Conservation (phyloP, 768 basidiomycete species). For the Cystofilobasidium ferigula region DNA sequence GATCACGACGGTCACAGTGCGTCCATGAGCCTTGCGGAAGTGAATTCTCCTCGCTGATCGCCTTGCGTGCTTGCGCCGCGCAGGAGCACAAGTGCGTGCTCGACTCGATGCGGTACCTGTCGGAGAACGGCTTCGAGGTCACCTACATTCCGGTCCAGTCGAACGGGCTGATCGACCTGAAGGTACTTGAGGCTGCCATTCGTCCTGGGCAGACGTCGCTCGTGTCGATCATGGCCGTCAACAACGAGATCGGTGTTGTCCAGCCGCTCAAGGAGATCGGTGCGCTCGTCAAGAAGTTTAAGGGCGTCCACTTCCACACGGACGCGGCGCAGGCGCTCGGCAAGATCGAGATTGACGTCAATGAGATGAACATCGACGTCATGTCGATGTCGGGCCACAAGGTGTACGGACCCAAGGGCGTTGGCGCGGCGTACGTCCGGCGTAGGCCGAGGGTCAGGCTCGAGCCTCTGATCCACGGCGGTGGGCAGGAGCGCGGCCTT, state of each 20-base stretch:
- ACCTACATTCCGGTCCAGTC: constrained; percentile 90
- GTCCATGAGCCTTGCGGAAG: too few relatives aligned
- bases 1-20: constrained; percentile 85
- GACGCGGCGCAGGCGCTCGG: constrained; percentile 93
- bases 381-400: constrained; percentile 97
- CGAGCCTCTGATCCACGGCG: constrained; percentile 89
- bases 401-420: constrained; percentile 92
- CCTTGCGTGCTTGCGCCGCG: background rate
- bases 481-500: constrained; percentile 92
- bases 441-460: constrained; percentile 81
- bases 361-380: constrained; percentile 87
- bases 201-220: constrained; percentile 67
- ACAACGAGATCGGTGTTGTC: constrained; percentile 98
- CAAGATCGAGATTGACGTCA: constrained; percentile 83
- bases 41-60: too few relatives aligned
- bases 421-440: constrained; percentile 89
- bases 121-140: constrained; percentile 93
- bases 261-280: constrained; percentile 96
- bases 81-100: constrained; percentile 99
- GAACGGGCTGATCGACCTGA: constrained; percentile 70
- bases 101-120: constrained; percentile 88
- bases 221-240: constrained; percentile 97
- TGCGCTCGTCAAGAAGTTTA: constrained; percentile 60
- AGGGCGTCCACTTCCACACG: constrained; percentile 88
- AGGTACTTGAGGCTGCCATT: constrained; percentile 72